phyloP scores from a whole-genome alignment of 192 early-diverging fungal genomes.

The Umbelopsis vinacea region DNA sequence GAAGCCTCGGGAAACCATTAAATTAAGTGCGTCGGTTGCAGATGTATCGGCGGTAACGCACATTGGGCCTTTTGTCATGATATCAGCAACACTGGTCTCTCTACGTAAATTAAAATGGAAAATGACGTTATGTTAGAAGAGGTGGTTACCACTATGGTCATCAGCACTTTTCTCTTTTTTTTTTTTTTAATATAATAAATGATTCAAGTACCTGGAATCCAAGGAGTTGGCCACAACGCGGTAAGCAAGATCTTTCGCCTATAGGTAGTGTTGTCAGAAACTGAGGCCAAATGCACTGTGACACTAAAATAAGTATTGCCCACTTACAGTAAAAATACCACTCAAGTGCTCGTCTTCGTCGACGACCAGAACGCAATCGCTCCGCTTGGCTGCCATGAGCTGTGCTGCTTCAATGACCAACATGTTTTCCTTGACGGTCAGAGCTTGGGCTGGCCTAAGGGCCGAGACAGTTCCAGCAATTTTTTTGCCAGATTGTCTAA shows the following conservation, averaged over 20 bases:
- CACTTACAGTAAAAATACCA: constrained; percentile 85
- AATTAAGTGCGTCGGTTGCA: constrained; percentile 81
- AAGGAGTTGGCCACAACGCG: constrained; percentile 82
- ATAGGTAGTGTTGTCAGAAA: neutral
- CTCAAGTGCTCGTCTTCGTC: constrained; percentile 88
- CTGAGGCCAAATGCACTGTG: neutral
- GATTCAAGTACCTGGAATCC: constrained; percentile 34
- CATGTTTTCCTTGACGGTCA: constrained; percentile 82
- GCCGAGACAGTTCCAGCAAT: constrained; percentile 89
- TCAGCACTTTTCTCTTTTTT: too few species aligned
- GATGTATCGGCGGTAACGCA: constrained; percentile 83
- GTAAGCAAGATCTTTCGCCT: constrained; percentile 95
- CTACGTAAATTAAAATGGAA: constrained; percentile 35
- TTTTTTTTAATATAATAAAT: too few species aligned
- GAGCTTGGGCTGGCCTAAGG: constrained; percentile 80
- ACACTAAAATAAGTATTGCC: neutral
- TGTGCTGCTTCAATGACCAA: constrained; percentile 84
- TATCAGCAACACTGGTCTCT: constrained; percentile 76
- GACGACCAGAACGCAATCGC: constrained; percentile 95
- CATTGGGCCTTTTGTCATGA: constrained; percentile 92
- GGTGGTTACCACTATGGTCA: neutral
- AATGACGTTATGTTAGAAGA: constrained; percentile 52
- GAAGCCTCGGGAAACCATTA: constrained; percentile 85
- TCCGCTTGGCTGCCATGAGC: constrained; percentile 96
- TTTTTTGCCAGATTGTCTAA: constrained; percentile 34